phyloP scores from a whole-genome alignment of 2,329 filamentous ascomycete species.

The Pseudohalonectria lignicola region DNA sequence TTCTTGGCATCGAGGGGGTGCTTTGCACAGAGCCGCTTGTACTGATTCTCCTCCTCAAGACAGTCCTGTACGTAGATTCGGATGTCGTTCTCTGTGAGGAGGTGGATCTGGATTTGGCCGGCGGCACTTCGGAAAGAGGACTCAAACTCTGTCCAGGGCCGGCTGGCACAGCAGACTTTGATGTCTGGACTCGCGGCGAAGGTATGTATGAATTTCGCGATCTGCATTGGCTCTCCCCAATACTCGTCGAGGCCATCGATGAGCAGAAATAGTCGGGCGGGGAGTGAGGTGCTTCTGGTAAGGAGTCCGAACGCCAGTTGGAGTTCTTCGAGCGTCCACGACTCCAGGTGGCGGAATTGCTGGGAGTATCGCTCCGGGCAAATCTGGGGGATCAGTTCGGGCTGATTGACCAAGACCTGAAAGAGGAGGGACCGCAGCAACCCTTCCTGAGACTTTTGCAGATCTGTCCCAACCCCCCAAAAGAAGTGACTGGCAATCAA shows the following conservation, averaged over 20 bases:
- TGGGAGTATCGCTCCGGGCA: background rate
- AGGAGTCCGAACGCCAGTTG: background rate
- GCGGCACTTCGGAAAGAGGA: slow-evolving; percentile 5
- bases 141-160: slow-evolving; percentile 14
- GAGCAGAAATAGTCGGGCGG: slow-evolving; percentile 8
- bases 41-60: slow-evolving; percentile 1
- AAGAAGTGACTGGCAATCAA: slow-evolving; percentile 21
- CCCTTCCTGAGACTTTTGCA: slow-evolving; percentile 22
- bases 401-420: slow-evolving; percentile 13
- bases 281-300: background rate
- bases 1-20: background rate
- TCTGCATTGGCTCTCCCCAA: slow-evolving; percentile 4
- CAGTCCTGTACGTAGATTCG: slow-evolving; percentile 2
- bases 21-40: background rate
- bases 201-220: slow-evolving; percentile 3
- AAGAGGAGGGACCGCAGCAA: slow-evolving; percentile 20
- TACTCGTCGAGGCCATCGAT: slow-evolving; percentile 16
- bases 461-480: slow-evolving; percentile 16
- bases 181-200: slow-evolving; percentile 5
- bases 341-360: background rate
- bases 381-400: slow-evolving; percentile 6
- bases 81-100: slow-evolving; percentile 9
- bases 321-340: slow-evolving; percentile 1
- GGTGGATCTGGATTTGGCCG: slow-evolving; percentile 6
- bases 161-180: slow-evolving; percentile 19